These are phyloP conservation scores for Pharnaceum exiguum DNA, from an alignment of 148 eudicot genomes.

Conservation along the genomic window DNA sequence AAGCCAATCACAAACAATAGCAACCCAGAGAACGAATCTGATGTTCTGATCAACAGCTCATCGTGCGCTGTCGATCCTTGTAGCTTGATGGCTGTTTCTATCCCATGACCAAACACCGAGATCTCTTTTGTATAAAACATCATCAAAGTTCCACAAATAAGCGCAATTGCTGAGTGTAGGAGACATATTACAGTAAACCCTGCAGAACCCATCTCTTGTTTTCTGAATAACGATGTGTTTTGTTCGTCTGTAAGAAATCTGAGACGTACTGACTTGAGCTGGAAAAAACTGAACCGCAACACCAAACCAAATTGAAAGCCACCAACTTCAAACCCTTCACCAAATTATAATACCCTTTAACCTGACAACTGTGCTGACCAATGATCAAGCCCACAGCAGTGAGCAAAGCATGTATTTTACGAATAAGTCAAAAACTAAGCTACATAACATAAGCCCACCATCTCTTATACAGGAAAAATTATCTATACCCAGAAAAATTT, in stretches of 20 bases:
- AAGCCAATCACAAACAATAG: slow-evolving; percentile 76
- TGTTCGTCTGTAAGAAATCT: too few relatives aligned
- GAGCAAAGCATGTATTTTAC: slow-evolving; percentile 6
- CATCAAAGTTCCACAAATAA: slow-evolving; percentile 71
- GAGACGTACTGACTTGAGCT: too few relatives aligned
- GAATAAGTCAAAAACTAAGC: background rate
- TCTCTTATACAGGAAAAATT: background rate
- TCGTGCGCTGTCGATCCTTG: slow-evolving; percentile 83
- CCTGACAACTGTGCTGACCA: background rate
- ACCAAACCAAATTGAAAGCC: background rate
- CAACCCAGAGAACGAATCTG: slow-evolving; percentile 87
- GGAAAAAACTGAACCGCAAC: too few relatives aligned
- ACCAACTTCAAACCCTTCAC: background rate
- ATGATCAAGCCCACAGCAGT: slow-evolving; percentile 7
- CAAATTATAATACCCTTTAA: background rate
- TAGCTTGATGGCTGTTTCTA: slow-evolving; percentile 56
- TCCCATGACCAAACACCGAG: slow-evolving; percentile 62
- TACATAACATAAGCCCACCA: background rate
- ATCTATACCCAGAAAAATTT: background rate
- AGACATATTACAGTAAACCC: slow-evolving; percentile 69
- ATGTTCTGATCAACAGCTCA: slow-evolving; percentile 60
- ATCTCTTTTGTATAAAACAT: slow-evolving; percentile 78
- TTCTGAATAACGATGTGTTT: background rate
- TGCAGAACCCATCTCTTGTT: slow-evolving; percentile 56
- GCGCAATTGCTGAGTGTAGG: slow-evolving; percentile 68